Evolutionary conservation across 805 yeast genomes (phyloP).

Genomic region (Saturnispora sekii): DNA sequence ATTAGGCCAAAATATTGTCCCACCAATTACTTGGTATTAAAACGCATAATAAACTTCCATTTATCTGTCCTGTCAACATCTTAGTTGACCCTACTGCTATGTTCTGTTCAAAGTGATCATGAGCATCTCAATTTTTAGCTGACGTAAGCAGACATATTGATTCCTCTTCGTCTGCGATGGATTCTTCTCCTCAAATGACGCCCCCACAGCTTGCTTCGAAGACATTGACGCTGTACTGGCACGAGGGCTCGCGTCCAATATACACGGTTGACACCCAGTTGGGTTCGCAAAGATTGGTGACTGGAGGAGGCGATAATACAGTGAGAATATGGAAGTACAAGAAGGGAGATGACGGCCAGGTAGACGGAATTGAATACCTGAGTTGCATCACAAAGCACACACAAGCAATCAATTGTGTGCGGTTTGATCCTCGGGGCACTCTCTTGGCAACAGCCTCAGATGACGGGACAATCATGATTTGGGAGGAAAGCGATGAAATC

Average conservation of each 20-base stretch:
- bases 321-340: conserved; percentile 43
- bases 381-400: conserved; percentile 81
- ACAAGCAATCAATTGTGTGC: conserved; percentile 86
- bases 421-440: conserved; percentile 66
- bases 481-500: conserved; percentile 53
- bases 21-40: no score
- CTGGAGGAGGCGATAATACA: conserved; percentile 93
- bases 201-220: conserved; percentile 24
- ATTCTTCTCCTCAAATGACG: no score
- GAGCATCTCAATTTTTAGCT: no score
- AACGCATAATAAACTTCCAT: no score
- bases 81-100: no score
- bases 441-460: conserved; percentile 87
- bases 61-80: no score
- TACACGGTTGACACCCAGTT: conserved; percentile 62
- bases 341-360: conserved; percentile 17
- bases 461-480: conserved; percentile 79
- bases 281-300: conserved; percentile 37
- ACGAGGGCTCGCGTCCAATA: conserved; percentile 65
- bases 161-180: no score
- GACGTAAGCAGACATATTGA: no score
- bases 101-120: no score
- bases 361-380: conserved; percentile 52
- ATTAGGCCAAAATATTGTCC: no score
- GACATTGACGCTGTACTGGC: conserved; percentile 61